Evolutionary conservation across 2,329 filamentous ascomycete genomes (phyloP), one percentile per base, ranked within the genome.

Genomic region (Cladosporium sp.): DNA sequence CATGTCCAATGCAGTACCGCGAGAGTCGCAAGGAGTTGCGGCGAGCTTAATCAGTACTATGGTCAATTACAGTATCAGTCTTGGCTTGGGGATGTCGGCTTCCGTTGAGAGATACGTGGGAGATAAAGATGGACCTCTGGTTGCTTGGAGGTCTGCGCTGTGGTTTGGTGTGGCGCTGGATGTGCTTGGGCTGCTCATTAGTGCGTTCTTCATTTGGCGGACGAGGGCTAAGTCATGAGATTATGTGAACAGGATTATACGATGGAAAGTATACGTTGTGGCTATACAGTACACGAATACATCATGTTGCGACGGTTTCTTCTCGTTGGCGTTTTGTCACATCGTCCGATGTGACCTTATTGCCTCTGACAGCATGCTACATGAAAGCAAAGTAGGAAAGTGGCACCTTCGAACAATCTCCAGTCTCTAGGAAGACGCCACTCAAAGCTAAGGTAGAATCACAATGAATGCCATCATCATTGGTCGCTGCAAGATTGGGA

Each of bases 11-110:
- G 78, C 78, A 0, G 78, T 84, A 23, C 69, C 75, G 5, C 76
- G 78, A 23, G 75, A 82, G 60, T 79, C 82, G 57, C 83, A 85
- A 68, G 84, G 83, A 7, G 78, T 85, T 21, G 82, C 82, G 2
- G 83, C 82, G 0, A 85, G 82, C 26, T 73, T 90, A 10, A 85
- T 90, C 33, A 86, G 83, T 65, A 90, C 88, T 0, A 80, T 89
- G 12, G 85, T 91, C 67, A 90, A 91, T 74, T 91, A 91, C 72
- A 84, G 84, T 66, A 89, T 91, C 37, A 86, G 85, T 1, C 75
- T 91, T 1, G 87, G 86, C 0, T 79, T 91, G 0, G 89, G 88
- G 0, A 83, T 91, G 53, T 88, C 88, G 0, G 88, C 87, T 0
- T 89, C 87, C 0, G 83, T 90, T 1, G 75, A 76, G 1, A 74